A percentile compares a stretch with the other conserved stretches of the same genome.
These are phyloP conservation scores for Acacia crassicarpa DNA, from an alignment of 306 rosid genomes.

Conservation along the genomic window DNA sequence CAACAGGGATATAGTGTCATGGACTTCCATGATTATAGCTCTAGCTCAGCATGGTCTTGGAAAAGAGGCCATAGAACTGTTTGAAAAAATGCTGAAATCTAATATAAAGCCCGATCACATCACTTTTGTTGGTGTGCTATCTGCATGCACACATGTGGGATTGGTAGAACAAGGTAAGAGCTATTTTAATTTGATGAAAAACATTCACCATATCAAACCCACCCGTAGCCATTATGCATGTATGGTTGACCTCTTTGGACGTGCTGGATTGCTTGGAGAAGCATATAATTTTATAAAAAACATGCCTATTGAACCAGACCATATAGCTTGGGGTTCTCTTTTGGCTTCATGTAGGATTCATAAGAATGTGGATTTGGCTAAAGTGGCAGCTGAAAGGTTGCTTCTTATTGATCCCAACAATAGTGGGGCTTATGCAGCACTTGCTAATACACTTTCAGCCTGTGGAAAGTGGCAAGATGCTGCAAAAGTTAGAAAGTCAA, in stretches of 20 bases:
- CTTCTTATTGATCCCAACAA: conserved; percentile 78
- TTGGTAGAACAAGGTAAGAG: conserved; percentile 67
- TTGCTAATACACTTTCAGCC: conserved; percentile 81
- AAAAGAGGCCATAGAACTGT: conserved; percentile 74
- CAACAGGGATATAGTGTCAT: conserved; percentile 58
- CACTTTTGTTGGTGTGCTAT: conserved; percentile 84
- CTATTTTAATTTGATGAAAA: conserved; percentile 72
- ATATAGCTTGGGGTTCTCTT: conserved; percentile 82
- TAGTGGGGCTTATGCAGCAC: conserved; percentile 80
- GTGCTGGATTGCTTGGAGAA: conserved; percentile 87
- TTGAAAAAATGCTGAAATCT: conserved; percentile 70
- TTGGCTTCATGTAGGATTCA: conserved; percentile 78
- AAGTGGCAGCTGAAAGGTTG: conserved; percentile 76
- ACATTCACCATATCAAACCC: conserved; percentile 69
- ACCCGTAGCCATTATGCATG: conserved; percentile 78
- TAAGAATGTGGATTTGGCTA: conserved; percentile 70
- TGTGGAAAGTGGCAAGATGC: conserved; percentile 84
- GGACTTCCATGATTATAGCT: conserved; percentile 89
- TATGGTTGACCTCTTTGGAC: conserved; percentile 80
- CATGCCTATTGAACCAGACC: conserved; percentile 84
- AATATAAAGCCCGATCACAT: conserved; percentile 76
- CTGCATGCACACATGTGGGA: conserved; percentile 85
- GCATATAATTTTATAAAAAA: conserved; percentile 58
- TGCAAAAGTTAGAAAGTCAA: conserved; percentile 74
- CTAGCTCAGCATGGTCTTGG: conserved; percentile 91